Evolutionary conservation across 2,329 filamentous ascomycete species (phyloP).

Genomic region (Phaeosphaeria sp.): DNA sequence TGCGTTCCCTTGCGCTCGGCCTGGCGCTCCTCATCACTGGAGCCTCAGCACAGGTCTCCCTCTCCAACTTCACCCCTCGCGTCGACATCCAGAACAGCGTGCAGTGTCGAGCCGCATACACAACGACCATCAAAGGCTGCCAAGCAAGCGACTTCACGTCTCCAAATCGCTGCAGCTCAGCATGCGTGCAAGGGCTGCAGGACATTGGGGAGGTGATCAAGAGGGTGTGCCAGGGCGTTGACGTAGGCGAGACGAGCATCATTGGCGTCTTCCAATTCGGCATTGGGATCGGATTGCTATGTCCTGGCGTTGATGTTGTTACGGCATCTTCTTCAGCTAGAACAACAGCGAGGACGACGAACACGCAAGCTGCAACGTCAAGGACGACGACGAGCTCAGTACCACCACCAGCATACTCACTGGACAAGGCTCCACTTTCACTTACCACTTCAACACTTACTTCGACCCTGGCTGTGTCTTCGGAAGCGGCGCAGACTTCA

Average conservation of each 20-base stretch:
- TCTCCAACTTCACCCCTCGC: slow-evolving; percentile 54
- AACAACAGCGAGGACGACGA: slow-evolving; percentile 8
- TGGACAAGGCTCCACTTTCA: slow-evolving; percentile 1
- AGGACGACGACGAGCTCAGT: slow-evolving; percentile 4
- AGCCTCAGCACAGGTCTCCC: slow-evolving; percentile 47
- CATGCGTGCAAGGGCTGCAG: slow-evolving; percentile 51
- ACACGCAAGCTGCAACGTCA: slow-evolving; percentile 8
- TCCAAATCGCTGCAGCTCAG: slow-evolving; percentile 39
- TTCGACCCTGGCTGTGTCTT: slow-evolving; percentile 5
- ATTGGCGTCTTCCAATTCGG: slow-evolving; percentile 52
- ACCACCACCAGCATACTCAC: slow-evolving; percentile 3
- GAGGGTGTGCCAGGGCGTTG: slow-evolving; percentile 41
- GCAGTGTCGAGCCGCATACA: slow-evolving; percentile 51
- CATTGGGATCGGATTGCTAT: slow-evolving; percentile 48
- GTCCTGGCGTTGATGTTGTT: slow-evolving; percentile 39
- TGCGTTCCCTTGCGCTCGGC: slow-evolving; percentile 23
- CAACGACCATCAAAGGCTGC: slow-evolving; percentile 49
- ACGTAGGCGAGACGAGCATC: slow-evolving; percentile 48
- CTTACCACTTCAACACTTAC: not conserved
- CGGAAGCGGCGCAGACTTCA: slow-evolving; percentile 7
- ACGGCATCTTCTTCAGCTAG: not conserved
- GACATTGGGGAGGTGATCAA: slow-evolving; percentile 43
- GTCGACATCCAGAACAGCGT: slow-evolving; percentile 46
- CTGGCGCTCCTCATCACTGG: slow-evolving; percentile 30
- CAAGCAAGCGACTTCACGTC: slow-evolving; percentile 46